A percentile compares a stretch with the other conserved stretches of the same genome.
phyloP scores from a whole-genome alignment of 441 rosid genomes.

The Daphne laureola region DNA sequence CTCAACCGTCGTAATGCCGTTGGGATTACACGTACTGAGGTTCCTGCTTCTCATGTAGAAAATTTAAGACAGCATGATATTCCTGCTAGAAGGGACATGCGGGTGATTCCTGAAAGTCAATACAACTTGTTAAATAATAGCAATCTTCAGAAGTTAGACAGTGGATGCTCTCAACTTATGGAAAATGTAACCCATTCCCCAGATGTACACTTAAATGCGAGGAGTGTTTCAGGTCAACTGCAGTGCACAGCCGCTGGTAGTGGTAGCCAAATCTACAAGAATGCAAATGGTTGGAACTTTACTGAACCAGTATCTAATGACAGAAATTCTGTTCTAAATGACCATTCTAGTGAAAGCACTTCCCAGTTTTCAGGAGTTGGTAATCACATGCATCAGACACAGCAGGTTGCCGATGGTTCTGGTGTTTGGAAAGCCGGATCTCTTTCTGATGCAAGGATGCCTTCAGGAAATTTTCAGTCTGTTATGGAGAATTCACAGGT shows the following conservation, averaged over 20 bases:
- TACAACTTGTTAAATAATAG: constrained; percentile 34
- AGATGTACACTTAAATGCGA: constrained; percentile 28
- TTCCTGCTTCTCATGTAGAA: constrained; percentile 27
- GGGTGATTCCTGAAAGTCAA: constrained; percentile 32
- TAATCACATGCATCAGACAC: constrained; percentile 19
- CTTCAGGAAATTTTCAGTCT: constrained; percentile 26
- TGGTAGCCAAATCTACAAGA: constrained; percentile 18
- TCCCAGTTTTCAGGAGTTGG: constrained; percentile 24
- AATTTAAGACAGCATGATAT: constrained; percentile 32
- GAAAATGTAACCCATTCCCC: constrained; percentile 33
- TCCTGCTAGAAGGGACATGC: constrained; percentile 31
- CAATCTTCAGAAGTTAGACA: constrained; percentile 33
- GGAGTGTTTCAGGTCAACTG: constrained; percentile 25
- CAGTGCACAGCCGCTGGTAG: constrained; percentile 16
- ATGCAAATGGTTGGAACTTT: constrained; percentile 38
- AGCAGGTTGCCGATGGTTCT: constrained; percentile 32
- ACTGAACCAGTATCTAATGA: constrained; percentile 23
- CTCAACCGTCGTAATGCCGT: constrained; percentile 13
- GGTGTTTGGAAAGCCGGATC: constrained; percentile 37
- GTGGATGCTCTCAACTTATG: constrained; percentile 32
- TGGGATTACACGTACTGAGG: constrained; percentile 27
- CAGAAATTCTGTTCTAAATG: constrained; percentile 21
- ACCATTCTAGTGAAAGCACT: constrained; percentile 31
- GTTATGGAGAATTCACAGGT: constrained; percentile 19
- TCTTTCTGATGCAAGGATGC: constrained; percentile 27